A percentile compares a stretch with the other conserved stretches of the same genome.
These are phyloP conservation scores for Psidium friedrichsthalianum DNA, from an alignment of 345 rosid species.

Conservation along the genomic window DNA sequence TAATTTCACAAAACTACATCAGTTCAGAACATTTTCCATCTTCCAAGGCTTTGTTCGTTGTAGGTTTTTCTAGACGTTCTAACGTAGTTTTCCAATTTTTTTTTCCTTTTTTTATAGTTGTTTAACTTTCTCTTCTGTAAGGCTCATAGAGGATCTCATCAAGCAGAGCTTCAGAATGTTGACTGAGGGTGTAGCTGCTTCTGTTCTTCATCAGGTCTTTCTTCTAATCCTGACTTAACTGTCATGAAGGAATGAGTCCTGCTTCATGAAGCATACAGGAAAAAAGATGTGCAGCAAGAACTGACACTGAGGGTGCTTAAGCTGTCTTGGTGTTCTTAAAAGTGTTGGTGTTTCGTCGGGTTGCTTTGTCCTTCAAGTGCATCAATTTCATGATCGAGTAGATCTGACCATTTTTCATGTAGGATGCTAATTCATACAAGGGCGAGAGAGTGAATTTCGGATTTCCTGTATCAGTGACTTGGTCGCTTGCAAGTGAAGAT, in stretches of 20 bases:
- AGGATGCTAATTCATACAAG: constrained; percentile 39
- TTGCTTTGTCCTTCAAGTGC: neutral
- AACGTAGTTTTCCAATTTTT: too few species aligned
- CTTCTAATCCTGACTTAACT: constrained; percentile 18
- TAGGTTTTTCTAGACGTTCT: too few species aligned
- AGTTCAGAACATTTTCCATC: too few species aligned
- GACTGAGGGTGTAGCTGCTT: constrained; percentile 66
- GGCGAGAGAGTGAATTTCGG: constrained; percentile 35
- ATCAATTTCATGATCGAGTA: neutral
- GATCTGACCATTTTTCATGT: neutral
- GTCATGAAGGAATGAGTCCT: constrained; percentile 12
- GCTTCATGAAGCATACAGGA: constrained; percentile 12
- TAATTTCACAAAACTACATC: too few species aligned
- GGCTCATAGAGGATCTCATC: constrained; percentile 40
- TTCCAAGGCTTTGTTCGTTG: too few species aligned
- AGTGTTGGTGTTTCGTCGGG: neutral
- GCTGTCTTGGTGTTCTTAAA: neutral
- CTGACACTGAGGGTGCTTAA: constrained; percentile 47
- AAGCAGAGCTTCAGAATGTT: constrained; percentile 58
- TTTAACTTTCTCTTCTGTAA: constrained; percentile 1
- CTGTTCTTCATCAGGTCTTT: constrained; percentile 30
- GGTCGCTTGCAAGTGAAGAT: constrained; percentile 55
- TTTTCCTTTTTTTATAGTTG: neutral
- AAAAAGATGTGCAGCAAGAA: constrained; percentile 24
- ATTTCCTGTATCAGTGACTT: constrained; percentile 39